Evolutionary conservation across 176 grass and related monocot species (phyloP), one percentile per base, ranked within the genome.

Genomic region (Rhynchospora pubera): DNA sequence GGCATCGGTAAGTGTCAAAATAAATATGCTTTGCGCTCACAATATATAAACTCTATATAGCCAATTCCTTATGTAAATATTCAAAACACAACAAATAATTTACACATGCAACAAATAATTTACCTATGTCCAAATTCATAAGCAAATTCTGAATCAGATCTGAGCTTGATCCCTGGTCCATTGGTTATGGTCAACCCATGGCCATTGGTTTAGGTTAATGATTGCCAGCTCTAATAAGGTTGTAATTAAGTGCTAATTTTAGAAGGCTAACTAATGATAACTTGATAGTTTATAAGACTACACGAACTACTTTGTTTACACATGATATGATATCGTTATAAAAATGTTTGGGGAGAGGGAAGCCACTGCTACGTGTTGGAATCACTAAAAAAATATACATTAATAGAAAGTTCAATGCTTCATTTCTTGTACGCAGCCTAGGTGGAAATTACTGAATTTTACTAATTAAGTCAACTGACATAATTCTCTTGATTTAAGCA

Each of bases 381-480:
- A 1, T 10, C 46, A 50, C 7, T n/a, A n/a, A 9, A n/a, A 19
- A 32, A 19, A 45, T 19, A 69, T 9, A 0, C 5, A 69, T 7
- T 4, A 69, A 69, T 70, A 70, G 16, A 70, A 70, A 70, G 19
- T 70, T 70, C 12, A 70, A 43, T 70, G 39, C 16, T 70, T 45
- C 39, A 45, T 76, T 76, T 55, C 12, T 76, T 55, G 48, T 48
- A 55, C 48, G 12, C 72, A 76, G 72, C 72, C 48, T 28, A 44
- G 77, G 8, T 62, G 56, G 21, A 75, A 22, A 52, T 53, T 32
- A 77, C 21, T 77, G 13, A 80, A 79, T 81, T 62, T 61, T 64
- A 81, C 78, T 81, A 60, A 81, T 62, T 21, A 81, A 81, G 79
- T 81, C 79, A 64, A 65, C 58, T 63, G 77, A 81, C 11, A 81